Percentiles rank a stretch among this genome's conserved stretches.
phyloP scores from a whole-genome alignment of 176 grass and related monocot genomes.

The Aegilops tauschii region DNA sequence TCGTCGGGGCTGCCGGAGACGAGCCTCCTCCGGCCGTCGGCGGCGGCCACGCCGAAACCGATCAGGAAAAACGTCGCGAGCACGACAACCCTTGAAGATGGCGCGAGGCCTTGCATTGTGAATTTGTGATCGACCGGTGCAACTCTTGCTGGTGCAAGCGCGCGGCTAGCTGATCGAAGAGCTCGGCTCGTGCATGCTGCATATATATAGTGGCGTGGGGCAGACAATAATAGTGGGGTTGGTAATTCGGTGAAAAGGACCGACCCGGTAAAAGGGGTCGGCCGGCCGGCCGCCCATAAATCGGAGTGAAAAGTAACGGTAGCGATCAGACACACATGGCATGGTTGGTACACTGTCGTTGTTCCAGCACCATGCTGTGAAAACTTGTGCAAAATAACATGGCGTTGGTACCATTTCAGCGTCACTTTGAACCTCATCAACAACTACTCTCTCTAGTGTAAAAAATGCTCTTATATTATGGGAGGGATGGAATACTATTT shows the following conservation, averaged over 20 bases:
- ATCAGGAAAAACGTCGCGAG: neutral
- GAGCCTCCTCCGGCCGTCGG: neutral
- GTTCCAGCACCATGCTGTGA: neutral
- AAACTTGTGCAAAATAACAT: neutral
- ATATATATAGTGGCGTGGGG: neutral
- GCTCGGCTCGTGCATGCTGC: neutral
- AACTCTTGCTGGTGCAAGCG: neutral
- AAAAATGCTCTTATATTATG: too few relatives aligned
- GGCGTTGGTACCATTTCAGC: neutral
- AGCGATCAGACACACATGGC: neutral
- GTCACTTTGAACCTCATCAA: neutral
- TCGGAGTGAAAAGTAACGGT: neutral
- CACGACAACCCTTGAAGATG: neutral
- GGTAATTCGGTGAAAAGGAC: neutral
- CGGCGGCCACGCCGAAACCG: neutral
- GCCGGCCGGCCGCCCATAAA: neutral
- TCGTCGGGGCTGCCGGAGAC: conserved; percentile 6
- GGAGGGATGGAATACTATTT: too few relatives aligned
- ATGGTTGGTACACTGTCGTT: neutral
- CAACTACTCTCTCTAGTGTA: neutral
- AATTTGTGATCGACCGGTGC: neutral
- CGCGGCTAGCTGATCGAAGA: too few relatives aligned
- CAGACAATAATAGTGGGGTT: neutral
- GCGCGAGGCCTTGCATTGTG: conserved; percentile 14
- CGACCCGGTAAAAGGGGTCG: neutral